Conservation (phyloP, 768 basidiomycete species). For the Boletus insuetus region DNA sequence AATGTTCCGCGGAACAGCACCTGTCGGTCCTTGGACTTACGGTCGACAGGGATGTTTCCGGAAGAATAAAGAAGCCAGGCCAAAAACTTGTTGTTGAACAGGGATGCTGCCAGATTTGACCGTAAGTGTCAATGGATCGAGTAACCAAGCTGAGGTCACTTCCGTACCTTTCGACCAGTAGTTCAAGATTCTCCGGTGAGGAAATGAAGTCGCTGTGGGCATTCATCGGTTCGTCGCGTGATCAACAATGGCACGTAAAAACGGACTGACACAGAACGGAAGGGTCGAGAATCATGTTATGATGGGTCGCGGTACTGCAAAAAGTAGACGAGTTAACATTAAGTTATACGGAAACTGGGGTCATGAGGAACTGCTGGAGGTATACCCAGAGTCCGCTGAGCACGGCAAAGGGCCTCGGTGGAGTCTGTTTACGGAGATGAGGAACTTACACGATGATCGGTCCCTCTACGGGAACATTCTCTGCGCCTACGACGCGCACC, state of each 20-base stretch:
- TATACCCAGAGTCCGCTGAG: neutral
- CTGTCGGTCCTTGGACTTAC: constrained; percentile 90
- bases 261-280: constrained; percentile 66
- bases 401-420: constrained; percentile 2
- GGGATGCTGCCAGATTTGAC: constrained; percentile 47
- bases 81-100: constrained; percentile 78
- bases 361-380: neutral
- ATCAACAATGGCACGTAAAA: constrained; percentile 14
- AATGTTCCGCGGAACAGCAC: constrained; percentile 87
- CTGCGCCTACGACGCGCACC: constrained; percentile 80
- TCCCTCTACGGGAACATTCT: constrained; percentile 83
- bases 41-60: constrained; percentile 97
- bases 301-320: constrained; percentile 76
- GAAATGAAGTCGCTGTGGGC: constrained; percentile 71
- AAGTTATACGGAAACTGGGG: neutral
- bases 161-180: constrained; percentile 88
- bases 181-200: constrained; percentile 77
- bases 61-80: constrained; percentile 77
- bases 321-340: constrained; percentile 15
- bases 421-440: neutral
- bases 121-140: constrained; percentile 8
- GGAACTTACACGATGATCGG: constrained; percentile 87
- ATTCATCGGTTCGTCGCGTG: constrained; percentile 16
- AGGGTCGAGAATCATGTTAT: constrained; percentile 95
- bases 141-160: constrained; percentile 9